phyloP scores from a whole-genome alignment of 2,329 filamentous ascomycete species.

The Alternaria ventricosa region DNA sequence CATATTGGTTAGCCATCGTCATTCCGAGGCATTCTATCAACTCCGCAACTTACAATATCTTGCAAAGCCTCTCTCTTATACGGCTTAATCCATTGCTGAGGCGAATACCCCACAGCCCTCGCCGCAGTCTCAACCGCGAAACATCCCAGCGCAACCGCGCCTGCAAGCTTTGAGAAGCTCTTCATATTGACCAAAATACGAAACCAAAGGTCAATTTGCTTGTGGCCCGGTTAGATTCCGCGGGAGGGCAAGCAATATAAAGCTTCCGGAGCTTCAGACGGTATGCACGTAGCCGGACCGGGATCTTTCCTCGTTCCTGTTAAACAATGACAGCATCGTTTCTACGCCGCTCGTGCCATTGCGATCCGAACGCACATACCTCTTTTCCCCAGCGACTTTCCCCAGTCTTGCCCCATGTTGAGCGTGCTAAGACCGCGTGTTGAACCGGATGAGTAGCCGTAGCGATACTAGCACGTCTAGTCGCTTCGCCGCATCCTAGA shows the following conservation, averaged over 20 bases:
- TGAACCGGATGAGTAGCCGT: conserved; percentile 6
- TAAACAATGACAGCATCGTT: conserved; percentile 13
- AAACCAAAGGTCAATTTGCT: not conserved
- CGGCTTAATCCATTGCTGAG: conserved; percentile 57
- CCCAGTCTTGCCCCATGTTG: conserved; percentile 6
- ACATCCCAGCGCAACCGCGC: conserved; percentile 41
- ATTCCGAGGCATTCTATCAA: not conserved
- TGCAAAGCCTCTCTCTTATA: conserved; percentile 61
- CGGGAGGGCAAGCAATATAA: not conserved
- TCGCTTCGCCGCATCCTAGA: too few species aligned
- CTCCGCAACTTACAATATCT: conserved; percentile 57
- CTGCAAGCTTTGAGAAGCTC: conserved; percentile 20
- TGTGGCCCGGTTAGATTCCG: not conserved
- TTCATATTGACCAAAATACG: conserved; percentile 24
- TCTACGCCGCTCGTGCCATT: conserved; percentile 13
- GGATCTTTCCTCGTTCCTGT: conserved; percentile 11
- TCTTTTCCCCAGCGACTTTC: conserved; percentile 1
- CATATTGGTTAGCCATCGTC: not conserved
- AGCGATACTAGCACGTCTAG: not conserved
- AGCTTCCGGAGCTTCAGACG: not conserved
- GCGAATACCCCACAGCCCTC: conserved; percentile 57
- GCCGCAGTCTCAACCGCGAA: conserved; percentile 56
- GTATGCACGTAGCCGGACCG: not conserved
- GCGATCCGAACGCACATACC: conserved; percentile 7
- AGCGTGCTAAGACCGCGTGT: not conserved